Evolutionary conservation across 1,284 basidiomycete genomes (phyloP).

Genomic region (Cryptococcus sp.): DNA sequence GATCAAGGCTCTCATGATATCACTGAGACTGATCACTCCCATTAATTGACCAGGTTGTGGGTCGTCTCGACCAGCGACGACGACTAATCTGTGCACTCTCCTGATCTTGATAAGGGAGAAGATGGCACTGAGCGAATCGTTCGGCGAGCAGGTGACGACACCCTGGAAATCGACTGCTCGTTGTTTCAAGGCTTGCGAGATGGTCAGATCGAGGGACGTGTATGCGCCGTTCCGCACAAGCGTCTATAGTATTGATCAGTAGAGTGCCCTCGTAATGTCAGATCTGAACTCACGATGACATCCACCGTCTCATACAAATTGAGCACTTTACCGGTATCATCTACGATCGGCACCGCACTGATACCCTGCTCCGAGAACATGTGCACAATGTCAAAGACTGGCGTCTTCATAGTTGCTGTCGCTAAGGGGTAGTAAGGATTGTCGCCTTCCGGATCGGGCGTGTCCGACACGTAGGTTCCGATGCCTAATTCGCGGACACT

Average conservation of each 20-base stretch:
- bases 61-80: conserved; percentile 65
- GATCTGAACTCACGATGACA: conserved; percentile 77
- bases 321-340: conserved; percentile 88
- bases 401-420: conserved; percentile 86
- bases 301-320: conserved; percentile 99
- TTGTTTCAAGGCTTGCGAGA: conserved; percentile 87
- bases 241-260: conserved; percentile 60
- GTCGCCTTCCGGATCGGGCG: conserved; percentile 31
- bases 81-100: conserved; percentile 88
- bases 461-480: conserved; percentile 77
- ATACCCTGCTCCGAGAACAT: conserved; percentile 97
- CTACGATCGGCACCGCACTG: conserved; percentile 94
- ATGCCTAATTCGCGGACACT: conserved; percentile 84
- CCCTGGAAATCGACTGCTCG: conserved; percentile 92
- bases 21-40: conserved; percentile 87
- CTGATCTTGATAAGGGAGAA: conserved; percentile 90
- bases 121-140: conserved; percentile 89
- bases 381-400: conserved; percentile 97
- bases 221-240: conserved; percentile 93
- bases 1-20: conserved; percentile 84
- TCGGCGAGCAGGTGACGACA: conserved; percentile 91
- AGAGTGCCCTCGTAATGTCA: not conserved
- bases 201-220: conserved; percentile 91
- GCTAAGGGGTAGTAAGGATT: conserved; percentile 86
- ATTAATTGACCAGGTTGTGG: conserved; percentile 66